Evolutionary conservation across 768 basidiomycete species (phyloP).

Genomic region (Rhodotorula toruloides): DNA sequence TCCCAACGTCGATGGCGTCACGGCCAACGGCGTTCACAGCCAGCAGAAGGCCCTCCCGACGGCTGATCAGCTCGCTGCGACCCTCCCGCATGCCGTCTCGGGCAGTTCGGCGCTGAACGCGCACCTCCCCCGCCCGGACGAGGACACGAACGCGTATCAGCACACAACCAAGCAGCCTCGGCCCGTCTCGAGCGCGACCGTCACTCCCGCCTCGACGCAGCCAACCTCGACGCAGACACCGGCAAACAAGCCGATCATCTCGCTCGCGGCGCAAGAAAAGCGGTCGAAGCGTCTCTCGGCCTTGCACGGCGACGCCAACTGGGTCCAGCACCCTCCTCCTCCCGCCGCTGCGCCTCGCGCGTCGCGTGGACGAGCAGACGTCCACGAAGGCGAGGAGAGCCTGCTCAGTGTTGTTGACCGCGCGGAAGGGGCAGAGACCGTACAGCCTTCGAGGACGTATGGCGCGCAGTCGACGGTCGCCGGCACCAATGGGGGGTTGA

Average conservation of each 20-base stretch:
- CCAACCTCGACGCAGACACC: not conserved
- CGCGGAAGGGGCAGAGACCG: constrained; percentile 17
- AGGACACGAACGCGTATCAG: constrained; percentile 17
- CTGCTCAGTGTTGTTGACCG: constrained; percentile 29
- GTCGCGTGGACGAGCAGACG: not conserved
- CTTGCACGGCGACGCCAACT: constrained; percentile 23
- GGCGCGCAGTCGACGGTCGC: not conserved
- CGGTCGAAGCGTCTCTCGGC: constrained; percentile 18
- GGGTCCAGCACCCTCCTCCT: constrained; percentile 16
- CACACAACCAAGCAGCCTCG: not conserved
- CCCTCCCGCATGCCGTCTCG: constrained; percentile 13
- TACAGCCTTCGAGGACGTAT: constrained; percentile 21
- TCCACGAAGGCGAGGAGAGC: constrained; percentile 19
- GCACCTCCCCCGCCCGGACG: constrained; percentile 28
- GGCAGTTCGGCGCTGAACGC: constrained; percentile 4
- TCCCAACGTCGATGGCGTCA: not conserved
- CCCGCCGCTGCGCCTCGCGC: not conserved
- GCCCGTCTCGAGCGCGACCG: not conserved
- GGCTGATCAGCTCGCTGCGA: constrained; percentile 24
- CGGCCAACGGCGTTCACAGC: not conserved
- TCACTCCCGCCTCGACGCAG: not conserved
- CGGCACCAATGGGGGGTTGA: not conserved
- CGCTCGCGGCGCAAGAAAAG: constrained; percentile 25
- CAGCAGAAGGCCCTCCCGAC: constrained; percentile 1
- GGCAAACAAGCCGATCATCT: not conserved